Percentiles rank a stretch among this genome's conserved stretches.
Conservation (phyloP, 2,329 filamentous ascomycete species). For the Rutstroemia sp. region DNA sequence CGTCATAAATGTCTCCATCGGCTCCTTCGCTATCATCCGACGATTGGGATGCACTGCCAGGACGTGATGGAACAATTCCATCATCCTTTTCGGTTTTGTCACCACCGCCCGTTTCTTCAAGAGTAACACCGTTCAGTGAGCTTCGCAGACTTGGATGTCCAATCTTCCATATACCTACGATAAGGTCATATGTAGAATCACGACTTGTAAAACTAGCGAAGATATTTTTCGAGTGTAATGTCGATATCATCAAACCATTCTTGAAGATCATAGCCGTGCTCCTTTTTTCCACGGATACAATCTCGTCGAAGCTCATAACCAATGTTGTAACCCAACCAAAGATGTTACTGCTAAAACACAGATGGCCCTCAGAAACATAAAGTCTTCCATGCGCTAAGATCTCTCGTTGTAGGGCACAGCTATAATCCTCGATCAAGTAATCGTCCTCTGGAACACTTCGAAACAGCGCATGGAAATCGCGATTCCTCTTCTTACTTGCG, state of each 20-base stretch:
- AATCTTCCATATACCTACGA: conserved; percentile 97
- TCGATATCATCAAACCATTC: conserved; percentile 95
- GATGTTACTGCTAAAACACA: conserved; percentile 99
- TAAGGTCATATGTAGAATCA: conserved; percentile 93
- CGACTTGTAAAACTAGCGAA: conserved; percentile 93
- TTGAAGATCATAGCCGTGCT: conserved; percentile 93
- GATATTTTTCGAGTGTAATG: conserved; percentile 86
- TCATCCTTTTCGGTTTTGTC: conserved; percentile 84
- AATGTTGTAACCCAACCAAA: conserved; percentile 96
- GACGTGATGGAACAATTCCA: conserved; percentile 27
- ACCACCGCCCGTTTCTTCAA: conserved; percentile 71
- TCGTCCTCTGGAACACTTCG: conserved; percentile 97
- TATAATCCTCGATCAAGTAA: conserved; percentile 97
- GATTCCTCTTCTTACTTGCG: conserved; percentile 90
- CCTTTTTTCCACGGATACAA: conserved; percentile 94
- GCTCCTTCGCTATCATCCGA: conserved; percentile 46
- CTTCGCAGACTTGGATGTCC: conserved; percentile 88
- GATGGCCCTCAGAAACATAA: conserved; percentile 93
- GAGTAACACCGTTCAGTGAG: conserved; percentile 77
- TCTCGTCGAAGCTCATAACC: conserved; percentile 97
- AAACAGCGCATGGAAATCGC: conserved; percentile 89
- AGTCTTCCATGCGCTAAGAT: conserved; percentile 89
- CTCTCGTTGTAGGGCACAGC: conserved; percentile 89
- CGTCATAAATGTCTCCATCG: conserved; percentile 69
- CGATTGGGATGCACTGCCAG: conserved; percentile 46